Conservation (phyloP, 1,284 basidiomycete genomes). For the Tremellales sp. region DNA sequence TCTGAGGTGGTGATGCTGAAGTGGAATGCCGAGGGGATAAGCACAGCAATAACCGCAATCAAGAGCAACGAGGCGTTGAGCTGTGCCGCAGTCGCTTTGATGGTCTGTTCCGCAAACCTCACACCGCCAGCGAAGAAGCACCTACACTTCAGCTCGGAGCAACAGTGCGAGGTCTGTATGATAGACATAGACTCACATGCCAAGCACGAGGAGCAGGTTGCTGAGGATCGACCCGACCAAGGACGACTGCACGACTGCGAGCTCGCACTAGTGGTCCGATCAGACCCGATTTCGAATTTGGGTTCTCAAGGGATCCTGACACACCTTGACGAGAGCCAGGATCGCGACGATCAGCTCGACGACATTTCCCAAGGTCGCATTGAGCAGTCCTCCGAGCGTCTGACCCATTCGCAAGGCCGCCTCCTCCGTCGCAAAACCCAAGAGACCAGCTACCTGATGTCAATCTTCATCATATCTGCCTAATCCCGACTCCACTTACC, state of each 20-base stretch:
- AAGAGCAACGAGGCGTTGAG: slow-evolving; percentile 53
- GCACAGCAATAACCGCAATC: slow-evolving; percentile 52
- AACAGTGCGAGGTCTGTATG: not conserved
- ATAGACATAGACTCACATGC: slow-evolving; percentile 58
- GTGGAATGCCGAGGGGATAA: slow-evolving; percentile 52
- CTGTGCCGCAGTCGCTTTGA: slow-evolving; percentile 47
- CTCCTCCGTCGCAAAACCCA: slow-evolving; percentile 85
- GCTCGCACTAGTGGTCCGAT: slow-evolving; percentile 30
- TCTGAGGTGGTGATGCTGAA: slow-evolving; percentile 45
- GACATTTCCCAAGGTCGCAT: slow-evolving; percentile 70
- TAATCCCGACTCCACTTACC: slow-evolving; percentile 13
- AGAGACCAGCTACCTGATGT: slow-evolving; percentile 58
- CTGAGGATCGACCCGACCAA: slow-evolving; percentile 59
- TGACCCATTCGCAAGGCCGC: slow-evolving; percentile 68
- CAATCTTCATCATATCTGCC: not conserved
- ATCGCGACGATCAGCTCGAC: slow-evolving; percentile 48
- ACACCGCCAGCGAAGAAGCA: slow-evolving; percentile 49
- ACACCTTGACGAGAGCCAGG: slow-evolving; percentile 42
- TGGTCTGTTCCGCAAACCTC: slow-evolving; percentile 45
- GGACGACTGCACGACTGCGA: slow-evolving; percentile 53
- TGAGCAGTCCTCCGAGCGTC: slow-evolving; percentile 77
- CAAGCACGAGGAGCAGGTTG: slow-evolving; percentile 70
- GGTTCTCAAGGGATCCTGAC: not conserved
- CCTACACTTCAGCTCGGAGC: slow-evolving; percentile 5
- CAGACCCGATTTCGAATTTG: not conserved